These are phyloP conservation scores for Stephanodiscus minutulus DNA, from an alignment of 108 stramenopile species.

Conservation along the genomic window DNA sequence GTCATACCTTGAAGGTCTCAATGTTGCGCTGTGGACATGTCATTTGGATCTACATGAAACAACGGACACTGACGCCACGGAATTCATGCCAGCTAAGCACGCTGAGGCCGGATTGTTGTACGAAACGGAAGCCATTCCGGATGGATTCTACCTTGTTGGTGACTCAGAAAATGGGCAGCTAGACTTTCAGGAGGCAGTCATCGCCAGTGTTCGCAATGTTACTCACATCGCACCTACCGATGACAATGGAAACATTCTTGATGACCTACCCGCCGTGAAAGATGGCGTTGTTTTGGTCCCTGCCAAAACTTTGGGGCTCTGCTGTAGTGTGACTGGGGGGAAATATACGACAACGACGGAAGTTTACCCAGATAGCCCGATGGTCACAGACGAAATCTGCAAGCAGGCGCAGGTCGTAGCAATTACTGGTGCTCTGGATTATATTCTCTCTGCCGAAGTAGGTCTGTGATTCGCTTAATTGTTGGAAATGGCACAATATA, in stretches of 20 bases:
- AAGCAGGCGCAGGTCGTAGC: constrained; percentile 67
- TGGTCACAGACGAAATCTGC: constrained; percentile 55
- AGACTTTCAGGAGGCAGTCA: constrained; percentile 53
- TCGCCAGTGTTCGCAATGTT: constrained; percentile 50
- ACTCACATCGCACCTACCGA: constrained; percentile 72
- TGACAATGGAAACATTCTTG: constrained; percentile 49
- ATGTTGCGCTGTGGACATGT: constrained; percentile 29
- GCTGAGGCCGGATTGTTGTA: constrained; percentile 37
- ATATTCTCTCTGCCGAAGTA: constrained; percentile 17
- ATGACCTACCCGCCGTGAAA: constrained; percentile 31
- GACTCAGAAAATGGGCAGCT: constrained; percentile 36
- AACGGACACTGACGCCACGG: constrained; percentile 49
- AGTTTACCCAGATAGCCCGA: constrained; percentile 68
- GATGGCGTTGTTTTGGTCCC: constrained; percentile 61
- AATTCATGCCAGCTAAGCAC: constrained; percentile 48
- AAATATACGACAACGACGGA: constrained; percentile 61
- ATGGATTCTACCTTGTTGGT: constrained; percentile 71
- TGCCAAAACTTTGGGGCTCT: constrained; percentile 48
- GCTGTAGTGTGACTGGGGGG: constrained; percentile 54
- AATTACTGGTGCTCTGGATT: constrained; percentile 56
- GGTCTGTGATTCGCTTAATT: too few species aligned
- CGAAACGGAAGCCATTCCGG: constrained; percentile 57
- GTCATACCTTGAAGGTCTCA: constrained; percentile 27
- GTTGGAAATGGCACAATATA: too few species aligned
- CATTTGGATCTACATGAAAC: constrained; percentile 54